Conservation (phyloP, 805 yeast genomes). For the Grigorovia humatica region DNA sequence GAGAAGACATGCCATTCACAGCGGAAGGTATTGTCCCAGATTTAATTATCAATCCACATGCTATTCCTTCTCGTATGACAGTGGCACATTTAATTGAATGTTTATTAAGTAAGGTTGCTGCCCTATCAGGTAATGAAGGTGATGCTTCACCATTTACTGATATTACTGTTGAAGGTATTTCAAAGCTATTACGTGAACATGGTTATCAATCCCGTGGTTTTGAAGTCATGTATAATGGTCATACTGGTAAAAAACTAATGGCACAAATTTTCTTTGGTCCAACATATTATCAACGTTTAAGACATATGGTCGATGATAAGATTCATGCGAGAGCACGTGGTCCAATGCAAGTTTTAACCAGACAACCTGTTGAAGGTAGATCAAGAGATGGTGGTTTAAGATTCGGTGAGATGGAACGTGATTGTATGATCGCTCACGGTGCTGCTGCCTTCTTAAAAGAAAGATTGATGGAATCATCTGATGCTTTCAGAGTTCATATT, state of each 20-base stretch:
- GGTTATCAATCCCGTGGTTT: conserved; percentile 95
- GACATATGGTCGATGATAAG: conserved; percentile 97
- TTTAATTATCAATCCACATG: conserved; percentile 97
- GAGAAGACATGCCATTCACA: conserved; percentile 92
- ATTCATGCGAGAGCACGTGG: conserved; percentile 99
- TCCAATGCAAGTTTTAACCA: conserved; percentile 92
- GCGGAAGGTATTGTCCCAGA: conserved; percentile 91
- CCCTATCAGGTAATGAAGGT: conserved; percentile 77
- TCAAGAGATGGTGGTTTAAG: conserved; percentile 98
- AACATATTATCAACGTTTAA: conserved; percentile 92
- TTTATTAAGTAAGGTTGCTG: conserved; percentile 96
- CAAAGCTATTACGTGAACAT: conserved; percentile 74
- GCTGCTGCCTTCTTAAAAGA: conserved; percentile 91
- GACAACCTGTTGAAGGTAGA: conserved; percentile 99
- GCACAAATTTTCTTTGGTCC: conserved; percentile 99
- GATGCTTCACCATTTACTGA: conserved; percentile 99
- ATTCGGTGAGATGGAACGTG: conserved; percentile 99
- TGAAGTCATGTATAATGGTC: conserved; percentile 94
- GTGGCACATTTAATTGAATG: conserved; percentile 97
- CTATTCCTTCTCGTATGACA: conserved; percentile 99
- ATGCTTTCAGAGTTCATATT: conserved; percentile 94
- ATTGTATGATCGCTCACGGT: conserved; percentile 98
- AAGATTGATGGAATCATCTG: conserved; percentile 92
- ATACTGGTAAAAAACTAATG: conserved; percentile 93
- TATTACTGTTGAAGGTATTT: conserved; percentile 91